Evolutionary conservation across 805 yeast genomes (phyloP), one percentile per base, ranked within the genome.

Genomic region (Saturnispora serradocipensis): DNA sequence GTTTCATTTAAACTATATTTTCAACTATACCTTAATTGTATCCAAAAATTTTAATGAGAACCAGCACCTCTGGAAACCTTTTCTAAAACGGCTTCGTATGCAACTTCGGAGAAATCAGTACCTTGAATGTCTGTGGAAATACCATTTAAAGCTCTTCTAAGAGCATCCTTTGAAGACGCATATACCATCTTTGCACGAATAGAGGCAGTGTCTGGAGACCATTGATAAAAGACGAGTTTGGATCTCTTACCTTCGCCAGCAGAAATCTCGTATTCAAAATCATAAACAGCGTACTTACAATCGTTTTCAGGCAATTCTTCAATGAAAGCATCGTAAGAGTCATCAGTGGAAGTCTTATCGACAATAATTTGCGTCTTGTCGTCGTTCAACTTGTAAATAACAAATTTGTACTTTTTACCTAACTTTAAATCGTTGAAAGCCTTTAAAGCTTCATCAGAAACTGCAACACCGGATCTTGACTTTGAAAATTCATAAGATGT

Each of bases 141-240:
- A 72, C 99, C 99, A 70, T 87, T 91, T 67, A 93, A 78, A 52
- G 99, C 91, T 74, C 96, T 88, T 79, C 98, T 91, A 67, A 93
- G 80, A 47, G 97, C 96, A 64, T 90, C 98, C 74, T 89, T 89
- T 55, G 98, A 90, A n/a, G 97, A 82, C 46, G 99, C 98, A 76
- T 90, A 91, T 57, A 91, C 86, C 99, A 93, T 93, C 86, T 93
- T 93, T 62, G 89, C 71, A 77, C 95, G 86, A 65, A 93, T 83
- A 56, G 93, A 88, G 51, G 98, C 97, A 56, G 95, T 88, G 69
- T 93, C 99, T 64, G 99, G 99, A 56, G 97, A 83, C 99, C 99
- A 93, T 60, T 93, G 86, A 76, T 67, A 79, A 68, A 82, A 82
- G 54, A 80, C 77, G 60, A 82, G 78, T 77, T 82, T 82, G 66